Conservation (phyloP, 1,139 yeast genomes). For the Protomyces arabidopsidicola region DNA sequence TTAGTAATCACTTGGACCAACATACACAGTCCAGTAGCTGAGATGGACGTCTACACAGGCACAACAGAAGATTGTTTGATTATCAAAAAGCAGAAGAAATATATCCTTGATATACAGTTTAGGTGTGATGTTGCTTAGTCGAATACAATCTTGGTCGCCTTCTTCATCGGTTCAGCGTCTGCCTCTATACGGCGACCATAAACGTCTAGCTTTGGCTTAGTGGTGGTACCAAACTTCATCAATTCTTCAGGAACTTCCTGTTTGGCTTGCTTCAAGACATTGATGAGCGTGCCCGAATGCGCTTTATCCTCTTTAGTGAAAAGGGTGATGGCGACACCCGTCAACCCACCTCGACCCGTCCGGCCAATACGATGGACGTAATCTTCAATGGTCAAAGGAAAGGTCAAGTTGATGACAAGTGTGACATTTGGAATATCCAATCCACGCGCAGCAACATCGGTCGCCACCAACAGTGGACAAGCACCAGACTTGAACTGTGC, state of each 20-base stretch:
- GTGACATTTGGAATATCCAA: conserved; percentile 96
- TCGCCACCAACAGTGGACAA: conserved; percentile 74
- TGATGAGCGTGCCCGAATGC: conserved; percentile 88
- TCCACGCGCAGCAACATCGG: conserved; percentile 99
- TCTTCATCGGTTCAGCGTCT: conserved; percentile 28
- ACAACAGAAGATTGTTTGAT: too few species aligned
- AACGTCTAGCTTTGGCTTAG: conserved; percentile 46
- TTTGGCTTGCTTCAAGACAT: conserved; percentile 85
- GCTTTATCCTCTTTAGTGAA: conserved; percentile 98
- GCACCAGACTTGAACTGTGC: conserved; percentile 79
- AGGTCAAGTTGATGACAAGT: conserved; percentile 89
- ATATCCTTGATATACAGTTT: too few species aligned
- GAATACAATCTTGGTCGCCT: conserved; percentile 33
- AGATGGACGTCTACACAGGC: too few species aligned
- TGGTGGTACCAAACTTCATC: conserved; percentile 92
- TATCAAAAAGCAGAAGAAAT: too few species aligned
- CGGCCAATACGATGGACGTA: conserved; percentile 97
- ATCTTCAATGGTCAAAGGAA: conserved; percentile 96
- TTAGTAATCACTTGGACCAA: too few species aligned
- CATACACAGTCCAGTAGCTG: too few species aligned
- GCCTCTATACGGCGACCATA: conserved; percentile 25
- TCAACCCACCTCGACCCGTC: conserved; percentile 96
- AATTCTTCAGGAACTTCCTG: conserved; percentile 97
- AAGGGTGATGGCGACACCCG: conserved; percentile 89
- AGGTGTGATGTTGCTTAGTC: conserved; percentile 28